Conservation (phyloP, 257 asterid species). For the Petrea volubilis region DNA sequence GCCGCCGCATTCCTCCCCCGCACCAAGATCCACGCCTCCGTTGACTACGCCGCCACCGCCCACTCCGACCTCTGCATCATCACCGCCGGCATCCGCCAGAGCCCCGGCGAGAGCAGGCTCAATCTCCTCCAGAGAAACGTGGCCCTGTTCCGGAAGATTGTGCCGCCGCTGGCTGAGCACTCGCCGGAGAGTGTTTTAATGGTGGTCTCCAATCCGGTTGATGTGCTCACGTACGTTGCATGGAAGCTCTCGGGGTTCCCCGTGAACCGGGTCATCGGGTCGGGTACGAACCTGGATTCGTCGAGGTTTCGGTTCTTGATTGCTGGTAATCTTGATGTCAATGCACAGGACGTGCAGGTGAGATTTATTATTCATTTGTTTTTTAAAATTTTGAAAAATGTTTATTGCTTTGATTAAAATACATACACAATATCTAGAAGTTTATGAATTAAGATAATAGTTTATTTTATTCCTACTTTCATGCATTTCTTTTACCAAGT, state of each 20-base stretch:
- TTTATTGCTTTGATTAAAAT: too few species aligned
- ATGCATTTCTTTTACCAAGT: too few species aligned
- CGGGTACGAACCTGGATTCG: constrained; percentile 88
- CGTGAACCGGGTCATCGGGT: constrained; percentile 72
- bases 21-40: constrained; percentile 63
- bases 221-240: constrained; percentile 73
- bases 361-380: not conserved
- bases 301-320: constrained; percentile 78
- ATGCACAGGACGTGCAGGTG: constrained; percentile 93
- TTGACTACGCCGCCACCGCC: constrained; percentile 61
- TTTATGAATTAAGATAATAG: too few species aligned
- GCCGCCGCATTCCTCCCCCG: constrained; percentile 93
- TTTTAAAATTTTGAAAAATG: too few species aligned
- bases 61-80: constrained; percentile 80
- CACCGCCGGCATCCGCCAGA: constrained; percentile 89
- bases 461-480: too few species aligned
- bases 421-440: too few species aligned
- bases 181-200: constrained; percentile 58
- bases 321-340: constrained; percentile 87
- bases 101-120: constrained; percentile 74
- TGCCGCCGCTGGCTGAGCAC: constrained; percentile 72
- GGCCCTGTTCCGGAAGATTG: constrained; percentile 46
- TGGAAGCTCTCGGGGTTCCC: constrained; percentile 90
- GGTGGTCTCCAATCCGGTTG: constrained; percentile 90
- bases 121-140: constrained; percentile 71